Conservation (phyloP, 495 filamentous ascomycete genomes). For the Penicillium samsonianum region DNA sequence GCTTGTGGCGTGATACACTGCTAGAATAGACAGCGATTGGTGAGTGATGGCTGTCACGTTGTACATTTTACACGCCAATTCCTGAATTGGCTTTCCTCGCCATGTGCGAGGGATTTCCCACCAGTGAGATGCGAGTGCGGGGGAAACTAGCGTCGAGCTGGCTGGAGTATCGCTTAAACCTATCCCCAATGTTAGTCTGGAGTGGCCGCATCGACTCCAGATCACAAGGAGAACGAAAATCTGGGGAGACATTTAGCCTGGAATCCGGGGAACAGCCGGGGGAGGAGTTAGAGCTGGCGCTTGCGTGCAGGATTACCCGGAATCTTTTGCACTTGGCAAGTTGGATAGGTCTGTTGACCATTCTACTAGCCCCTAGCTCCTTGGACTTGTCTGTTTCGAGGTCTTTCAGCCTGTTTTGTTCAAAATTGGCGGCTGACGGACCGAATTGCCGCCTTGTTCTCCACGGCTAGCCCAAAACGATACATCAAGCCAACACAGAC, state of each 20-base stretch:
- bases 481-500: not conserved
- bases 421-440: conserved; percentile 1
- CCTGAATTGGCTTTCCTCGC: conserved; percentile 1
- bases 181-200: conserved; percentile 5
- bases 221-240: not conserved
- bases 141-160: not conserved
- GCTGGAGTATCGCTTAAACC: not conserved
- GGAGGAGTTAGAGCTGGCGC: not conserved
- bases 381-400: not conserved
- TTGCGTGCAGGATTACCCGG: not conserved
- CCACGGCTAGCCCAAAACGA: too few relatives aligned
- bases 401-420: not conserved
- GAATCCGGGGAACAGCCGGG: conserved; percentile 6
- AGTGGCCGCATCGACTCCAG: not conserved
- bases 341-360: not conserved
- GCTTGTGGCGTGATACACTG: not conserved
- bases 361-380: not conserved
- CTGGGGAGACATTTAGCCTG: conserved; percentile 14
- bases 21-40: conserved; percentile 12
- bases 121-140: conserved; percentile 22
- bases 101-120: conserved; percentile 19
- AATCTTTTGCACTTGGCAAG: not conserved
- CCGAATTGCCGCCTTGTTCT: conserved; percentile 6
- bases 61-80: conserved; percentile 1
- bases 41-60: conserved; percentile 14